Percentiles rank a stretch among this genome's conserved stretches.
Conservation (phyloP, 768 basidiomycete species). For the Hericium rajendrae region DNA sequence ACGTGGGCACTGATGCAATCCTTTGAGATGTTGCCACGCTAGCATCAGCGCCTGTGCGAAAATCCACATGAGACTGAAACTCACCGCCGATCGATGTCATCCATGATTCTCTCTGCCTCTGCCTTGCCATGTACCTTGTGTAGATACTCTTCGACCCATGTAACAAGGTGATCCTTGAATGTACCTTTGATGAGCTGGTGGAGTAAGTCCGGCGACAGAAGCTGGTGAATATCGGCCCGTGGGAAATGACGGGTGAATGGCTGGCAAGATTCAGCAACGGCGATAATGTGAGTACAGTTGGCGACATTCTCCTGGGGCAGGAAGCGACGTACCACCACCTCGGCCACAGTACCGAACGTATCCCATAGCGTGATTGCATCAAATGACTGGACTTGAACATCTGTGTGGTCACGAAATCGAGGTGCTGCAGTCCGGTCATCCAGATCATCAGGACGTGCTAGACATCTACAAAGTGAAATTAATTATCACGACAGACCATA, state of each 20-base stretch:
- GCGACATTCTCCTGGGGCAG: too few relatives aligned
- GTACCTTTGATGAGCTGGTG: slow-evolving; percentile 25
- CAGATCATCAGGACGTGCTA: slow-evolving; percentile 1
- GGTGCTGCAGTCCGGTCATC: background rate
- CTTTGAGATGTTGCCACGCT: background rate
- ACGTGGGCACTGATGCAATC: slow-evolving; percentile 13
- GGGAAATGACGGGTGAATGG: slow-evolving; percentile 28
- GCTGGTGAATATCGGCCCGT: slow-evolving; percentile 23
- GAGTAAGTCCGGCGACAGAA: slow-evolving; percentile 21
- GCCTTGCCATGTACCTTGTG: slow-evolving; percentile 4
- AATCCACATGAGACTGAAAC: background rate
- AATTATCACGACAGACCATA: slow-evolving; percentile 5
- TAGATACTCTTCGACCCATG: slow-evolving; percentile 23
- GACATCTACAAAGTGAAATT: slow-evolving; percentile 7
- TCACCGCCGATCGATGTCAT: slow-evolving; percentile 23
- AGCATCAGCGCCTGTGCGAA: background rate
- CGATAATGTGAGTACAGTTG: background rate
- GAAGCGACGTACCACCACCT: slow-evolving; percentile 2
- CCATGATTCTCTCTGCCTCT: slow-evolving; percentile 16
- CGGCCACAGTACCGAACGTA: slow-evolving; percentile 14
- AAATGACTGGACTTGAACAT: slow-evolving; percentile 10
- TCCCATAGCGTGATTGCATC: slow-evolving; percentile 18
- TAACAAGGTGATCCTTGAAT: slow-evolving; percentile 27
- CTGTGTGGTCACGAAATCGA: slow-evolving; percentile 14
- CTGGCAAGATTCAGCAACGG: slow-evolving; percentile 7